Conservation (phyloP, 257 asterid genomes). For the Scutellaria barbata region DNA sequence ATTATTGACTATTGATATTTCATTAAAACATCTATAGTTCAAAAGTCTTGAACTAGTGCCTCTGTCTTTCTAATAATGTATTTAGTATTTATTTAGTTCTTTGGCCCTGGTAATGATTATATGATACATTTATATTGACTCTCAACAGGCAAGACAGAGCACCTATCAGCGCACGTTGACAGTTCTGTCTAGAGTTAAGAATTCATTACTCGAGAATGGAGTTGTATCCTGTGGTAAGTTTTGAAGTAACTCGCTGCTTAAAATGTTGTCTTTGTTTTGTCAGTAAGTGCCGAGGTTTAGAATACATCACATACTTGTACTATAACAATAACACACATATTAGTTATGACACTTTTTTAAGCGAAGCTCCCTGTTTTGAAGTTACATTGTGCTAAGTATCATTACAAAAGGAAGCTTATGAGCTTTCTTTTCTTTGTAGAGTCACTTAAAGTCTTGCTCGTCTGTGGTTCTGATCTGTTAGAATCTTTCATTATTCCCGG, state of each 20-base stretch:
- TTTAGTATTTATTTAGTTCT: background rate
- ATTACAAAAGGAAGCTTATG: background rate
- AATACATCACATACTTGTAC: no score
- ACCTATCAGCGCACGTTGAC: conserved; percentile 79
- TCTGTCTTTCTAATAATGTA: background rate
- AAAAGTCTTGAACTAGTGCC: background rate
- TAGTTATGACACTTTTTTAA: background rate
- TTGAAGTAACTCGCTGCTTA: background rate
- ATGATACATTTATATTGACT: conserved; percentile 12
- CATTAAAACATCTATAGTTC: background rate
- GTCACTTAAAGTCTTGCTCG: conserved; percentile 74
- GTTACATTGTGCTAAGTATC: background rate
- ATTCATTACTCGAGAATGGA: conserved; percentile 51
- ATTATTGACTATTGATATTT: conserved; percentile 12
- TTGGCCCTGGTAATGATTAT: background rate
- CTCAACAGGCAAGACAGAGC: conserved; percentile 77
- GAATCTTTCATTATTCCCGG: conserved; percentile 86
- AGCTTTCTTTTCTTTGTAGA: conserved; percentile 38
- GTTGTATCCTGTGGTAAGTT: conserved; percentile 54
- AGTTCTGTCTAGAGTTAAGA: conserved; percentile 75
- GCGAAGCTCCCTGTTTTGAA: background rate
- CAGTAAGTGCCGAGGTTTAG: background rate
- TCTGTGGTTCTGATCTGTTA: conserved; percentile 91
- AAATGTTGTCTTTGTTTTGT: background rate
- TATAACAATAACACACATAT: background rate